Base-by-base conservation (phyloP, 805 yeast species). In the Candida rishiriensis region DNA sequence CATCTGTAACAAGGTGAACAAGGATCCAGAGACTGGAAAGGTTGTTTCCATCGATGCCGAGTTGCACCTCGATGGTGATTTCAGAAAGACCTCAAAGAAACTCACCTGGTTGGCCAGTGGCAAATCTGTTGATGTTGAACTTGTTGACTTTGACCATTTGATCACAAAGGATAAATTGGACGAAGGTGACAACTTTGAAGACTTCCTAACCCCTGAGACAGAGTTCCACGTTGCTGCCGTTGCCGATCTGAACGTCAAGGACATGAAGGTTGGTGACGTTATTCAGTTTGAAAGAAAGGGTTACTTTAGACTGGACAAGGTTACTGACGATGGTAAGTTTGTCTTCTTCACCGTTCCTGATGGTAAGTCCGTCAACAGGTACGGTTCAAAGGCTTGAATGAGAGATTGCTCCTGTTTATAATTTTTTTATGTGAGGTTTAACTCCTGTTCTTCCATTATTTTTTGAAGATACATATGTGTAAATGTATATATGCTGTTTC, bases 241-340 rank as follows among this genome's bases (percentile, higher is more conserved):
- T 54, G 97, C 88, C 53, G 98, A 91, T 64, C 63, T 79, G 50
- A 90, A 89, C 61, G 78, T 90, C 51, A 76, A 76, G 59, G 69
- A 75, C 41, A 75, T 91, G 77, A 82, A 86, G 72, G 84, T 72
- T 54, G 96, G 95, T 53, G 96, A 88, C 54, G 73, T 90, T 46
- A 81, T 91, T 55, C 98, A 91, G 72, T 89, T 91, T 55, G 98
- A 91, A 72, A 86, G 98, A 75, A 91, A 91, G 73, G 98, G 98
- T 57, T 91, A 88, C 76, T 91, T 71, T 80, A 80, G 93, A 64
- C 73, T 90, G 49, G 98, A 91, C 53, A 61, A 75, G 30, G 74
- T 73, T 49, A 65, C 70, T 30, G 7, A 21, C 26, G 79, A 75
- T 47, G 85, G 82, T 46, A 71, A 79, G 55, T 83, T 80, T 50